Evolutionary conservation across 257 asterid genomes (phyloP).

Genomic region (Solanum chmielewskii): DNA sequence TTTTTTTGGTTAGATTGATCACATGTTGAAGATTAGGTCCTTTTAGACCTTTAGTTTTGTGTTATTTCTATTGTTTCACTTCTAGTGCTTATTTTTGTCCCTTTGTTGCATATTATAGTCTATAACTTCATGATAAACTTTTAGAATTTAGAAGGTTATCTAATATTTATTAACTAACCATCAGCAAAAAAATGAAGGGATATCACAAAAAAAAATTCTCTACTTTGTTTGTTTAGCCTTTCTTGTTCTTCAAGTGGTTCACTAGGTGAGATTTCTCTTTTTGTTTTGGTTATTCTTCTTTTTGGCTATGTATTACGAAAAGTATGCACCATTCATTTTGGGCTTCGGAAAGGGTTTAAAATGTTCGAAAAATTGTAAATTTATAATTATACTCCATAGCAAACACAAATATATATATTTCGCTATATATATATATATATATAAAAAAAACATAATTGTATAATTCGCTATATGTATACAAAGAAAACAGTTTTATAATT

Average conservation of each 20-base stretch:
- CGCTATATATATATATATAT: too few relatives aligned
- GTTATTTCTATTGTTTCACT: background rate
- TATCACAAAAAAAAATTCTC: background rate
- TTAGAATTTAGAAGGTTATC: background rate
- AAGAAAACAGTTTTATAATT: too few relatives aligned
- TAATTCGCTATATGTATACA: too few relatives aligned
- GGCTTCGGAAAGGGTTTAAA: background rate
- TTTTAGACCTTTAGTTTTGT: background rate
- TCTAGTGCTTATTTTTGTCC: background rate
- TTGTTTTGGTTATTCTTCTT: background rate
- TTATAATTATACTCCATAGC: background rate
- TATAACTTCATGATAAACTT: background rate
- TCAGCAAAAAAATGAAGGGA: background rate
- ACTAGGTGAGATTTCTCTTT: background rate
- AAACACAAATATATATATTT: too few relatives aligned
- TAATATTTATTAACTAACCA: background rate
- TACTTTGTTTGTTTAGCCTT: background rate
- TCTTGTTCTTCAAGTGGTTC: background rate
- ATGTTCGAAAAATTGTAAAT: background rate
- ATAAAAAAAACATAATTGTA: too few relatives aligned
- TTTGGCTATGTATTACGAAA: background rate
- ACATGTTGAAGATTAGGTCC: background rate
- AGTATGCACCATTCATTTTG: background rate
- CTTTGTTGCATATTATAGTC: background rate
- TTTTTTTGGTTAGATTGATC: background rate